Evolutionary conservation across 208 protist genomes (phyloP).

Genomic region (Trypanosoma lewisi): DNA sequence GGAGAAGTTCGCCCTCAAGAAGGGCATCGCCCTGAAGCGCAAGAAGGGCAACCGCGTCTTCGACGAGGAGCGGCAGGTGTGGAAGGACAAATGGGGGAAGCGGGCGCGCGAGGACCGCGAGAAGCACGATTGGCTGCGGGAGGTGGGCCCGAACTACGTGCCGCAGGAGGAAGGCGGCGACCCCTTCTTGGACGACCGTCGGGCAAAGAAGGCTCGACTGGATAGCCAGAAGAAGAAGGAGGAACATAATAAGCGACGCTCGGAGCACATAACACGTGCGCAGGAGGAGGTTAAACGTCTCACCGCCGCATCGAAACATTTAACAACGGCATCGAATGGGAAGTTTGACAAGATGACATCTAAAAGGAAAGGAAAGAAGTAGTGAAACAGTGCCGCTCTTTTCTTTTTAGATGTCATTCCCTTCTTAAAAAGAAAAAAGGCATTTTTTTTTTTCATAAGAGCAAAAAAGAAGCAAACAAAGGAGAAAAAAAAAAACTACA

Average conservation of each 20-base stretch:
- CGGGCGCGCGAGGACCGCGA: slow-evolving; percentile 86
- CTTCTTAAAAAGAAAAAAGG: too few species aligned
- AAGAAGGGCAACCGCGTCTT: slow-evolving; percentile 90
- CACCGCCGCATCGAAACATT: slow-evolving; percentile 49
- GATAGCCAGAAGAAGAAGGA: slow-evolving; percentile 90
- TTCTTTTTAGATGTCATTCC: not conserved
- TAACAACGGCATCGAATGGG: slow-evolving; percentile 89
- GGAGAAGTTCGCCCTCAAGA: slow-evolving; percentile 92
- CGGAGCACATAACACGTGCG: slow-evolving; percentile 61
- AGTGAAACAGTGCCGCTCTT: slow-evolving; percentile 1
- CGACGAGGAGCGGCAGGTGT: slow-evolving; percentile 88
- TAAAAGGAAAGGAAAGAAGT: slow-evolving; percentile 25
- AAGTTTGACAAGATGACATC: slow-evolving; percentile 82
- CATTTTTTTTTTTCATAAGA: not conserved
- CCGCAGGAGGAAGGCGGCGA: slow-evolving; percentile 87
- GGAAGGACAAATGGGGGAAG: slow-evolving; percentile 93
- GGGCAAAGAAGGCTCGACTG: slow-evolving; percentile 81
- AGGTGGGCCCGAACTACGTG: slow-evolving; percentile 88
- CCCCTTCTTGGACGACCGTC: slow-evolving; percentile 89
- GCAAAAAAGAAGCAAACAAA: too few species aligned
- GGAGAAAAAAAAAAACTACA: too few species aligned
- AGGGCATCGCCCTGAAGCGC: slow-evolving; percentile 88
- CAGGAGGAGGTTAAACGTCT: slow-evolving; percentile 87
- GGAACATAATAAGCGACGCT: slow-evolving; percentile 87
- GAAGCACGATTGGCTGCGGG: slow-evolving; percentile 91